Base-by-base conservation (phyloP, 2,329 filamentous ascomycete species). In the Fusarium nanum region DNA sequence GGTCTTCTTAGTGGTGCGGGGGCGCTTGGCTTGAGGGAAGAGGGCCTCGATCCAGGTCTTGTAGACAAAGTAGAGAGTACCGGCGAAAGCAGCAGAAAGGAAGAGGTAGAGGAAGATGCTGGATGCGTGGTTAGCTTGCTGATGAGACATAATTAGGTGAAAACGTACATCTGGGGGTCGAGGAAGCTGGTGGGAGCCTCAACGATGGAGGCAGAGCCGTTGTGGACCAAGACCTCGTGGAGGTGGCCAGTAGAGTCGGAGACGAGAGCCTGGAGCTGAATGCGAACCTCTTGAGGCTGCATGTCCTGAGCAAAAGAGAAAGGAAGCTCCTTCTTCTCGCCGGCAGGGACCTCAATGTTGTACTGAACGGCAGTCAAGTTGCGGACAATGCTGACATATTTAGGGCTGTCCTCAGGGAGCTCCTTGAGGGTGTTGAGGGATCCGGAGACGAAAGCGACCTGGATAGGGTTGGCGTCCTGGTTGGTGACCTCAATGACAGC, bases 71-170 rank as follows among this genome's bases (percentile, higher is more conserved):
- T 95, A 98, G 79, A 92, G 88, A 56, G 91, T 93, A 68, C 92
- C 94, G 71, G 83, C 89, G 79, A 97, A 97, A 69, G 87, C 88
- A 67, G 87, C 90, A 56, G 91, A 85, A 75, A 99, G 92, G 85
- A 98, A 91, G 79, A 97, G 86, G 86, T 98, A 98, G 69, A 99
- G 90, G 90, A 99, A 99, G 84, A 98, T 93, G 79, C 96, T 98
- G 58, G 16, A 12, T 5, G 20, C 1, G 5, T 2, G 14, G 91
- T 70, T 56, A 67, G 68, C 34, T 46, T 44, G 16, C 22, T 32
- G 10, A 23, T 44, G 45, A 34, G 22, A 12, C 27, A 25, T 34
- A 13, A 4, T 22, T 16, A 6, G 3, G 9, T 53, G 28, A 6
- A 12, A 56, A 82, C 91, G 82, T 86, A 98, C 95, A 98, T 94